Base-by-base conservation (phyloP, 148 eudicot genomes). In the Vaccinium corymbosum region DNA sequence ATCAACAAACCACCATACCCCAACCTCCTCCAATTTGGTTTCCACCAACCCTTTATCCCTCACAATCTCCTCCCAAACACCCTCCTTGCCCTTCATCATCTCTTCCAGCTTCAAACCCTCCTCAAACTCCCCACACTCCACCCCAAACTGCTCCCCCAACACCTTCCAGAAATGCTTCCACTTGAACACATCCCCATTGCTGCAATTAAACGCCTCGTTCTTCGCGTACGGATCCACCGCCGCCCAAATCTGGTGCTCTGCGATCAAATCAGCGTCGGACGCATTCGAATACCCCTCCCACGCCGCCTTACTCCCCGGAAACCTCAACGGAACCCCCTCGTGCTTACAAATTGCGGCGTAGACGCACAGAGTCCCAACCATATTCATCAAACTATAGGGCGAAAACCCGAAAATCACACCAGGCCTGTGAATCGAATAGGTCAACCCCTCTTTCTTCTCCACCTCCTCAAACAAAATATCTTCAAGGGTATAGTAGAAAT, bases 141-240 rank as follows among this genome's bases (percentile, higher is more conserved):
- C 85, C 27, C 87, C 89, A 81, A 93, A 94, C 61, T 93, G 90
- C 75, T 93, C 93, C 0, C 90, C 91, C 82, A 93, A 52, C 76
- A 92, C 90, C 84, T 80, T 90, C 98, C 98, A 94, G 49, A 94
- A 64, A 77, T 94, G 91, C 84, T 89, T 90, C 98, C 98, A 94
- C 85, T 85, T 90, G 84, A 94, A 93, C 59, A 88, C 90, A n/a
- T 93, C 98, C 17, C 98, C 94, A 15, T 94, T 94, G 82, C 91
- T 94, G 49, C 91, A 89, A 38, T 91, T 93, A 73, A 94, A 93
- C 1, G 94, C 93, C 78, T 93, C 91, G 70, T 90, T 87, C 87
- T 91, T 91, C 15, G 93, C 94, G 9, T 91, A 81, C 0, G 85
- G 90, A 59, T 91, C 90, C 11, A 94, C 87, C 4, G 94, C 91